Evolutionary conservation across 2,329 filamentous ascomycete species (phyloP).

Genomic region (Metarhizium rileyi): DNA sequence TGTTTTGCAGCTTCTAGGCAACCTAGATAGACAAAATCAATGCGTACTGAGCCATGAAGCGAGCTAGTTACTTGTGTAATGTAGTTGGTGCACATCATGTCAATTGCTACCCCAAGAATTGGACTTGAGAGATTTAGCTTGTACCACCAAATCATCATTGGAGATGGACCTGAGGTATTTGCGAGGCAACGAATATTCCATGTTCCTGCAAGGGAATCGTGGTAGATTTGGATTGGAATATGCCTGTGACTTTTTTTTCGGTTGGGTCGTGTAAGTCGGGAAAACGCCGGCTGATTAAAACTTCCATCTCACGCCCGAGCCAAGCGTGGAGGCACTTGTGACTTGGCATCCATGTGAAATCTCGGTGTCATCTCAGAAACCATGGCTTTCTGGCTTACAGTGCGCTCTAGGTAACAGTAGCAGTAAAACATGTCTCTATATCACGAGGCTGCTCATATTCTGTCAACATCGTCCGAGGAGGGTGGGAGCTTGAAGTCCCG

Average conservation of each 20-base stretch:
- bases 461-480: constrained; percentile 41
- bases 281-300: constrained; percentile 9
- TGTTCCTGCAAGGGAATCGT: too few species aligned
- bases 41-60: too few species aligned
- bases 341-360: not conserved
- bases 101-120: too few species aligned
- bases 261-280: constrained; percentile 9
- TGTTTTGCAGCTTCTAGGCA: not conserved
- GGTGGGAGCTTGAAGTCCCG: constrained; percentile 83
- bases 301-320: not conserved
- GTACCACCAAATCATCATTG: too few species aligned
- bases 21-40: not conserved
- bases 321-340: not conserved
- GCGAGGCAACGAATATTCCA: too few species aligned
- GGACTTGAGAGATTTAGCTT: too few species aligned
- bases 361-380: not conserved
- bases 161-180: too few species aligned
- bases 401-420: not conserved
- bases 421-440: constrained; percentile 72
- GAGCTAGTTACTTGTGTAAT: too few species aligned
- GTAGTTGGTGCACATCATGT: too few species aligned
- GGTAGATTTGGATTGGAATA: too few species aligned
- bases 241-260: too few species aligned
- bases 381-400: not conserved
- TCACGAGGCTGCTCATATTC: constrained; percentile 73